Evolutionary conservation across 208 protist species (phyloP), one percentile per base, ranked within the genome.

Genomic region (Endotrypanum monterogeii): DNA sequence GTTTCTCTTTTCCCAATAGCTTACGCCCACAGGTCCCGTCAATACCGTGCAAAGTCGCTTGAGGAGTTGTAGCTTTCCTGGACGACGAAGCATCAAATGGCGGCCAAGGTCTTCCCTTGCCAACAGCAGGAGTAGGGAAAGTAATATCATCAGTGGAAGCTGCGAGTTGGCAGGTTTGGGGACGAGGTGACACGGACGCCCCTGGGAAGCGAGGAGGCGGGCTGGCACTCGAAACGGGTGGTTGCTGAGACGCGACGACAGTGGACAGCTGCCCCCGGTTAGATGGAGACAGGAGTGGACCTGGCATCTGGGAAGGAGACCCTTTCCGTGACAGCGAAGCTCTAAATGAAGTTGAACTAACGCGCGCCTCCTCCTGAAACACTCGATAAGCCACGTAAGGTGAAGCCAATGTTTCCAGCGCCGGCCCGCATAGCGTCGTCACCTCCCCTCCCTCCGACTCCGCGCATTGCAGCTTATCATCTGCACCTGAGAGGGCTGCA

Each of bases 141-240:
- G 25, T 52, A 25, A 52, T 35, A 25, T 5, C 62, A 1, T 23
- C 62, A 28, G 41, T 52, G 41, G 58, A 41, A 18, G 23, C 62
- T 3, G n/a, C 11, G 20, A 20, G 25, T 12, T 12, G 41, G 52
- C 41, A 20, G 25, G 8, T 48, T 52, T 35, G 11, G 14, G 25
- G 4, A 67, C 16, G 44, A 8, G 41, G 18, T 35, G 25, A 52
- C 35, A 41, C 3, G 39, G 16, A 48, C 62, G 18, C 11, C 41
- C 3, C 62, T 28, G 76, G 71, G 11, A 76, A 6, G 56, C 71
- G 71, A 14, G 70, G 76, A 0, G 76, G 71, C 3, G 76, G 71
- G 28, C 70, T 81, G 20, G 71, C 41, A 3, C 28, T 35, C 12
- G 65, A 48, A 30, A 76, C 12, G 6, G 66, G 51, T 48, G 67